Percentiles rank a stretch among this genome's conserved stretches.
These are phyloP conservation scores for Arabidopsis thaliana DNA, from an alignment of 345 rosid species.

Conservation along the genomic window DNA sequence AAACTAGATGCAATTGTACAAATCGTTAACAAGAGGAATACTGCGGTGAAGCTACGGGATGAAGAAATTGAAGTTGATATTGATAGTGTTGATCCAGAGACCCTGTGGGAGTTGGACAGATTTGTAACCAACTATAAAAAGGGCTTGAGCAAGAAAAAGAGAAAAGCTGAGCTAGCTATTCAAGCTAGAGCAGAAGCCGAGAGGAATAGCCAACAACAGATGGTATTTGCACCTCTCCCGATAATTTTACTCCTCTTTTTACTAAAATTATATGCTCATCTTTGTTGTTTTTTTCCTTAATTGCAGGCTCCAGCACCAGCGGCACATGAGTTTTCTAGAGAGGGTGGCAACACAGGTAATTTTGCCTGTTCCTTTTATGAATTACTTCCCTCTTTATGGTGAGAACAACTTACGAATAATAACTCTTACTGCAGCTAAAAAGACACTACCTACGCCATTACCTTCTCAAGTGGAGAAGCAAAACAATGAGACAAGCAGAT, in stretches of 20 bases:
- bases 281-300: conserved; percentile 1
- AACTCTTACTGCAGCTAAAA: conserved; percentile 51
- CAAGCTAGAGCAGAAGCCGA: conserved; percentile 79
- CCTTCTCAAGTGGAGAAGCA: conserved; percentile 63
- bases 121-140: conserved; percentile 94
- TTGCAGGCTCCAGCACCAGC: conserved; percentile 61
- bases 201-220: conserved; percentile 60
- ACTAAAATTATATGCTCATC: neutral
- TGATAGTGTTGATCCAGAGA: conserved; percentile 95
- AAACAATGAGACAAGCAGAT: conserved; percentile 67
- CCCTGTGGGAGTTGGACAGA: conserved; percentile 99
- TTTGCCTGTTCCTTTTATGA: neutral
- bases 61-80: conserved; percentile 98
- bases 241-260: neutral
- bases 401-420: conserved; percentile 21
- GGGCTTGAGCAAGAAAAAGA: conserved; percentile 94
- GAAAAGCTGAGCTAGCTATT: conserved; percentile 89
- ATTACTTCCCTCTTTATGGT: conserved; percentile 13
- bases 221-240: conserved; percentile 51
- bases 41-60: conserved; percentile 76
- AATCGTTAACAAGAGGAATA: conserved; percentile 90
- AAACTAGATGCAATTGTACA: conserved; percentile 93
- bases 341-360: conserved; percentile 65
- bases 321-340: conserved; percentile 57
- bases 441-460: conserved; percentile 50